Conservation (phyloP, 2,329 filamentous ascomycete species). For the Bipolaris zeicola region DNA sequence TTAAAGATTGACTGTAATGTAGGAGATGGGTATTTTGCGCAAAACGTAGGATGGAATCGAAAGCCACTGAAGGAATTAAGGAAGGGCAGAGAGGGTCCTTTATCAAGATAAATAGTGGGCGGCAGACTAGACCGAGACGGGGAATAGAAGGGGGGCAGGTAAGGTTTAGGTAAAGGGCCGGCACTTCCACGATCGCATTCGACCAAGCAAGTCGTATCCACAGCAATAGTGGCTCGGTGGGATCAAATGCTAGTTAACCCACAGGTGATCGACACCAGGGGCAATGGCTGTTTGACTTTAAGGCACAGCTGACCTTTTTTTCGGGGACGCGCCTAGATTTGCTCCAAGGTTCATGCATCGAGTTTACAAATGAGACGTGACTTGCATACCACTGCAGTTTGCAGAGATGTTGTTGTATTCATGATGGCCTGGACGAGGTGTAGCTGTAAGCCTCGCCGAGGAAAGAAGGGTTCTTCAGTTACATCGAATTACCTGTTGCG, state of each 20-base stretch:
- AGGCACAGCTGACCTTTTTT: neutral
- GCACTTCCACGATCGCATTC: neutral
- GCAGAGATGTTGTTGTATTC: no score
- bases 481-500: neutral
- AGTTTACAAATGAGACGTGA: neutral
- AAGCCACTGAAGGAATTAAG: neutral
- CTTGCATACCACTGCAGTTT: neutral
- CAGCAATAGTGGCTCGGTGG: neutral
- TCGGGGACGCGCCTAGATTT: neutral
- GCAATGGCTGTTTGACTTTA: neutral
- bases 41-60: neutral
- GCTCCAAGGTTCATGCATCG: neutral
- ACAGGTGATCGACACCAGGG: neutral
- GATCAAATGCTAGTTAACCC: neutral
- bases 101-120: neutral
- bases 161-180: neutral
- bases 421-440: no score
- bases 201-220: neutral
- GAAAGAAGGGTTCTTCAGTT: neutral
- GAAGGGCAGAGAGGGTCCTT: neutral
- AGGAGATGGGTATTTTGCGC: neutral
- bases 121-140: neutral
- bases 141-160: neutral
- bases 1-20: conserved; percentile 1
- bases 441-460: neutral